A percentile compares a stretch with the other conserved stretches of the same genome.
Evolutionary conservation across 2,329 filamentous ascomycete species (phyloP).

Genomic region (Akanthomyces lecanii): DNA sequence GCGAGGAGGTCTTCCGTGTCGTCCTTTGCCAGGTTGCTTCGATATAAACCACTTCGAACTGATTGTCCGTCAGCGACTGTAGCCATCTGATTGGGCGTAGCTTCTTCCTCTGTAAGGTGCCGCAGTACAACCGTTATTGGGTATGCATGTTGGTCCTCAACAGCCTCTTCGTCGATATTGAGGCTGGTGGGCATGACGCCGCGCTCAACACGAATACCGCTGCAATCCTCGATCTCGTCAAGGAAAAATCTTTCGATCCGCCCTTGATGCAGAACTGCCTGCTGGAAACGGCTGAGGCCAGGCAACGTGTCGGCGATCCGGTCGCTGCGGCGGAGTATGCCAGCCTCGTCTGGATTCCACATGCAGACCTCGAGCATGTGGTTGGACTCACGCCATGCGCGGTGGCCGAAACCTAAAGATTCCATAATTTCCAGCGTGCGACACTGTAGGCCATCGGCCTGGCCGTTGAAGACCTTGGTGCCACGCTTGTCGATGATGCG

Average conservation of each 20-base stretch:
- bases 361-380: conserved; percentile 58
- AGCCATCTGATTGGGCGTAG: conserved; percentile 40
- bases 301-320: conserved; percentile 59
- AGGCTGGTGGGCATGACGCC: conserved; percentile 55
- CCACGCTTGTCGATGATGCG: conserved; percentile 22
- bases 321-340: conserved; percentile 53
- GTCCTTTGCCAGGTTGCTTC: conserved; percentile 54
- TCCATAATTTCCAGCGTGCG: conserved; percentile 70
- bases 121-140: conserved; percentile 58
- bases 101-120: conserved; percentile 55
- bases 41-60: conserved; percentile 51
- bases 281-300: conserved; percentile 58
- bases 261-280: conserved; percentile 67
- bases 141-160: conserved; percentile 49
- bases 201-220: conserved; percentile 51
- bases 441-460: conserved; percentile 51
- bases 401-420: conserved; percentile 62
- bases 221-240: conserved; percentile 44
- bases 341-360: conserved; percentile 59
- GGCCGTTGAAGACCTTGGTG: conserved; percentile 28
- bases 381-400: conserved; percentile 61
- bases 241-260: conserved; percentile 65
- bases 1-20: conserved; percentile 51
- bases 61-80: conserved; percentile 32
- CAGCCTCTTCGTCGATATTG: conserved; percentile 47